These are phyloP conservation scores for Leavenworthia alabamica DNA, from an alignment of 345 rosid species.

Conservation along the genomic window DNA sequence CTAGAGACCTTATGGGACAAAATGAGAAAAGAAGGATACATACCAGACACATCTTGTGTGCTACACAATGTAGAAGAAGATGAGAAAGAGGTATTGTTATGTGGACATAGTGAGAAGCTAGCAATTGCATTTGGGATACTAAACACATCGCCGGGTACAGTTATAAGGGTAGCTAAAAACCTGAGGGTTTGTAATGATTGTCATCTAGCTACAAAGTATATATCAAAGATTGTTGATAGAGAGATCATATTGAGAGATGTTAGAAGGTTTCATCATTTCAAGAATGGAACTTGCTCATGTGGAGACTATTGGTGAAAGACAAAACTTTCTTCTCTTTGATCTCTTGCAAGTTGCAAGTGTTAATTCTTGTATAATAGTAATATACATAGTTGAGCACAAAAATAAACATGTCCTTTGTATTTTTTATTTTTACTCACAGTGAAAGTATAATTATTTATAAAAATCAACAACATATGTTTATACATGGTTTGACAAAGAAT, in stretches of 20 bases:
- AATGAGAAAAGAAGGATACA: constrained; percentile 72
- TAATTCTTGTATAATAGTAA: constrained; percentile 16
- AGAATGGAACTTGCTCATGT: constrained; percentile 72
- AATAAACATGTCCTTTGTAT: not conserved
- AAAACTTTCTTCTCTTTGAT: not conserved
- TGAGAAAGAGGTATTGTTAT: constrained; percentile 68
- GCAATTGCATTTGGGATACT: constrained; percentile 82
- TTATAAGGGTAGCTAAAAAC: constrained; percentile 81
- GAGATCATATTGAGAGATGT: constrained; percentile 79
- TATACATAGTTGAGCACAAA: not conserved
- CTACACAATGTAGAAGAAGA: constrained; percentile 72
- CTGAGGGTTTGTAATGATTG: constrained; percentile 88
- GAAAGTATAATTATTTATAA: not conserved
- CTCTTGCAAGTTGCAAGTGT: not conserved
- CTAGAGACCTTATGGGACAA: constrained; percentile 53
- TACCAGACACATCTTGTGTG: constrained; percentile 81
- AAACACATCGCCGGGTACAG: constrained; percentile 58
- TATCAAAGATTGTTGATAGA: constrained; percentile 59
- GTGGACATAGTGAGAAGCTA: constrained; percentile 89
- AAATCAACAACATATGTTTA: too few species aligned
- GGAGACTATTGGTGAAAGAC: constrained; percentile 67
- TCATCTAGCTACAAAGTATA: constrained; percentile 61
- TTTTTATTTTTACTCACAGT: not conserved
- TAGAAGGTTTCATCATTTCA: constrained; percentile 82
- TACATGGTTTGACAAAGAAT: not conserved